These are phyloP conservation scores for Malus hybrid DNA, from an alignment of 331 rosid species.

Conservation along the genomic window DNA sequence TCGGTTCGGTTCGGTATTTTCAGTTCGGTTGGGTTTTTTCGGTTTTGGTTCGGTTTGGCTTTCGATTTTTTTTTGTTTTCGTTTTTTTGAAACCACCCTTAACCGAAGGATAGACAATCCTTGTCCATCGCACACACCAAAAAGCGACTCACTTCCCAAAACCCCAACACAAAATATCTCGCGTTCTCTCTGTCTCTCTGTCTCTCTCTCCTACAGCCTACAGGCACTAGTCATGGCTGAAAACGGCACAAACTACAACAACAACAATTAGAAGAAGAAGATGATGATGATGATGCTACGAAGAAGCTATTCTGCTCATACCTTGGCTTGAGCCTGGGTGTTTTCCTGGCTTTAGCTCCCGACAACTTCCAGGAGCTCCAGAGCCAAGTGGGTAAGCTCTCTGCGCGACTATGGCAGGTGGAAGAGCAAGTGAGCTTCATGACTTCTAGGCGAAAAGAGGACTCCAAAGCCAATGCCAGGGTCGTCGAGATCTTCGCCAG, in stretches of 20 bases:
- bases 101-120: too few relatives aligned
- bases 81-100: too few relatives aligned
- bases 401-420: conserved; percentile 25
- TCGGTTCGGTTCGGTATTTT: too few relatives aligned
- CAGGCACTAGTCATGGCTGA: not conserved
- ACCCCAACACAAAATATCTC: too few relatives aligned
- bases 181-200: too few relatives aligned
- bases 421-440: conserved; percentile 55
- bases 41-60: too few relatives aligned
- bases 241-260: not conserved
- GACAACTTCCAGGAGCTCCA: conserved; percentile 25
- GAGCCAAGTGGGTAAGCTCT: conserved; percentile 22
- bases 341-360: conserved; percentile 50
- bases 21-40: too few relatives aligned
- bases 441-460: conserved; percentile 64
- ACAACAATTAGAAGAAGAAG: not conserved
- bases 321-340: conserved; percentile 52
- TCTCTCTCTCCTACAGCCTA: too few relatives aligned
- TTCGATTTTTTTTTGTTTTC: too few relatives aligned
- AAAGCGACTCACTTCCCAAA: not conserved
- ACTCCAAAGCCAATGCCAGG: conserved; percentile 76
- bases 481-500: conserved; percentile 85
- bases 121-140: not conserved
- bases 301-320: conserved; percentile 37
- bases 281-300: not conserved